These are phyloP conservation scores for Agrocybe pediades DNA, from an alignment of 768 basidiomycete species.

Conservation along the genomic window DNA sequence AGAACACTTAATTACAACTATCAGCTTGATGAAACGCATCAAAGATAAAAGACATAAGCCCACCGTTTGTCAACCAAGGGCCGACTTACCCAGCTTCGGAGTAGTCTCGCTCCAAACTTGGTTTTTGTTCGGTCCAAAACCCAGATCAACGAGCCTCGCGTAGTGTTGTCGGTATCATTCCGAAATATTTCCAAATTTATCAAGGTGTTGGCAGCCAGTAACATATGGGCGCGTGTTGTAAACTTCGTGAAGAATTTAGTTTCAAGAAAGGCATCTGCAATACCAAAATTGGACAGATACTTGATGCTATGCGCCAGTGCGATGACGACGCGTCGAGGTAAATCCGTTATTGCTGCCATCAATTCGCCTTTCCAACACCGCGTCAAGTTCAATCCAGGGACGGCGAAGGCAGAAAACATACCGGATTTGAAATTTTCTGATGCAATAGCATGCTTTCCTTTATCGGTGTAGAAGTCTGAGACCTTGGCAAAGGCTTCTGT, in stretches of 20 bases:
- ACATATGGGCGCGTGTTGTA: constrained; percentile 78
- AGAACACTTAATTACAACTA: constrained; percentile 50
- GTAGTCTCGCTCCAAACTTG: constrained; percentile 81
- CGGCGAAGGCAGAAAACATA: constrained; percentile 20
- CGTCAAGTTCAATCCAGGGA: neutral
- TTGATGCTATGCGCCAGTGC: constrained; percentile 74
- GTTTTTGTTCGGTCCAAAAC: constrained; percentile 88
- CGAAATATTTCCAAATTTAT: constrained; percentile 91
- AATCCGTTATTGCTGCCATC: constrained; percentile 60
- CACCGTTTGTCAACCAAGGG: constrained; percentile 82
- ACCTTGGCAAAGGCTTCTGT: constrained; percentile 70
- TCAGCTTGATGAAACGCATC: neutral
- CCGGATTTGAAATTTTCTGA: constrained; percentile 50
- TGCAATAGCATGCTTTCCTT: constrained; percentile 36
- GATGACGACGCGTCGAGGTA: constrained; percentile 71
- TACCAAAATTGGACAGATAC: constrained; percentile 71
- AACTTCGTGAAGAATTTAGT: constrained; percentile 82
- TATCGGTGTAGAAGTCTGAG: constrained; percentile 65
- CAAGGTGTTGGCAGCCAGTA: constrained; percentile 86
- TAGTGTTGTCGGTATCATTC: constrained; percentile 81
- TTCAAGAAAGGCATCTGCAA: constrained; percentile 79
- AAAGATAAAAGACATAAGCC: constrained; percentile 23
- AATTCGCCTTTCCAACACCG: constrained; percentile 50
- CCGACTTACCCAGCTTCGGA: constrained; percentile 84
- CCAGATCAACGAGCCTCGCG: constrained; percentile 79